These are phyloP conservation scores for Fusarium lyarnte DNA, from an alignment of 2,329 filamentous ascomycete genomes.

Conservation along the genomic window DNA sequence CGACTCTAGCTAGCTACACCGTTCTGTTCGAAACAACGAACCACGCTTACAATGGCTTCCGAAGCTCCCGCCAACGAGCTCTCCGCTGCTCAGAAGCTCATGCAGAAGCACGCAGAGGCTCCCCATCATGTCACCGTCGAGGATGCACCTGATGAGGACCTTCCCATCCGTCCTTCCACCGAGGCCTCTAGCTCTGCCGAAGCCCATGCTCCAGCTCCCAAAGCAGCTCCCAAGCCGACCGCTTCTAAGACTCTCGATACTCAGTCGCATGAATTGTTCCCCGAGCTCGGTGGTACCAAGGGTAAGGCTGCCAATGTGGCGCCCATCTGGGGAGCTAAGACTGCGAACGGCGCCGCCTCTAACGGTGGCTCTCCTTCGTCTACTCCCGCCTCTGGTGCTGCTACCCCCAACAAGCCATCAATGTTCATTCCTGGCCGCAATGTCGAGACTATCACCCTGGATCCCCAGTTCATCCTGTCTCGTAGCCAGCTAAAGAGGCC, in stretches of 20 bases:
- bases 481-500: slow-evolving; percentile 84
- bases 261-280: slow-evolving; percentile 90
- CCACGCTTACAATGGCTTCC: slow-evolving; percentile 54
- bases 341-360: slow-evolving; percentile 63
- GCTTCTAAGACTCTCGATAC: slow-evolving; percentile 72
- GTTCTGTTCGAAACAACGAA: slow-evolving; percentile 19
- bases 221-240: slow-evolving; percentile 76
- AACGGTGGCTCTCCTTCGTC: slow-evolving; percentile 68
- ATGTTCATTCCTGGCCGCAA: slow-evolving; percentile 86
- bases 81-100: slow-evolving; percentile 69
- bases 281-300: slow-evolving; percentile 79
- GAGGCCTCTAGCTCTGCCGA: slow-evolving; percentile 58
- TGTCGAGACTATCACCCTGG: slow-evolving; percentile 78
- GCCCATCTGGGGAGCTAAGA: slow-evolving; percentile 82
- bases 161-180: slow-evolving; percentile 63
- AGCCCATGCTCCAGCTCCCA: slow-evolving; percentile 63
- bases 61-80: slow-evolving; percentile 54
- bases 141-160: slow-evolving; percentile 83
- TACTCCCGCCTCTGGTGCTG: slow-evolving; percentile 69
- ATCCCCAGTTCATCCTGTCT: slow-evolving; percentile 79
- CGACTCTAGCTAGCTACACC: slow-evolving; percentile 20
- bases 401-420: slow-evolving; percentile 55
- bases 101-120: slow-evolving; percentile 67
- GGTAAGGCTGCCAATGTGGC: slow-evolving; percentile 74
- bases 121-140: slow-evolving; percentile 76